phyloP scores from a whole-genome alignment of 2,329 filamentous ascomycete species.

The Ascosphaera apis region DNA sequence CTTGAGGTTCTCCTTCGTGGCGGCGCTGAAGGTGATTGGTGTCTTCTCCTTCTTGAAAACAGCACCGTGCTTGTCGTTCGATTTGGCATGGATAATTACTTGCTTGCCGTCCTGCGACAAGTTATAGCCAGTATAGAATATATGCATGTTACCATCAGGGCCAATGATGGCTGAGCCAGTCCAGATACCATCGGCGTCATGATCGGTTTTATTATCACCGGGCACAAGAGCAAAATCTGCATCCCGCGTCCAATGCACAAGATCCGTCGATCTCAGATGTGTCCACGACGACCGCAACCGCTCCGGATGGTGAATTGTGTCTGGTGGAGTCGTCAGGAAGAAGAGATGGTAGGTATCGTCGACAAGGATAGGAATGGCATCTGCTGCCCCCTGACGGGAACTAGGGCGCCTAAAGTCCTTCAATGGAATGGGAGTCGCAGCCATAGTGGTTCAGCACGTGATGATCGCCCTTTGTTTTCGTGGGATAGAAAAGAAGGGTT shows the following conservation, averaged over 20 bases:
- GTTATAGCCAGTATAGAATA: constrained; percentile 18
- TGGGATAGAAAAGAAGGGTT: too few species aligned
- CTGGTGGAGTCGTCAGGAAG: constrained; percentile 9
- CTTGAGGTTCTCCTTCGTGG: constrained; percentile 7
- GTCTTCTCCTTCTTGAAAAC: constrained; percentile 8
- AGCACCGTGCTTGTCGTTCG: constrained; percentile 10
- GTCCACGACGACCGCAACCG: constrained; percentile 14
- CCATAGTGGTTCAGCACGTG: too few species aligned
- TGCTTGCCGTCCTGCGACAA: constrained; percentile 12
- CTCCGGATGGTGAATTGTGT: constrained; percentile 15
- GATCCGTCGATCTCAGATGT: constrained; percentile 11
- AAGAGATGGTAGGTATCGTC: constrained; percentile 17
- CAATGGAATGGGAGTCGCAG: too few species aligned
- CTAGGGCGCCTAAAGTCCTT: constrained; percentile 10
- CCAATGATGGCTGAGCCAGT: constrained; percentile 15
- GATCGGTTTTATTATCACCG: constrained; percentile 5
- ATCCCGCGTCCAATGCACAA: constrained; percentile 13
- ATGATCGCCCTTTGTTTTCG: too few species aligned
- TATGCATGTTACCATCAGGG: constrained; percentile 13
- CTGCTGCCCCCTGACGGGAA: constrained; percentile 12
- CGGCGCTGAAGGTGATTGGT: constrained; percentile 8
- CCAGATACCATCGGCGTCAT: constrained; percentile 15
- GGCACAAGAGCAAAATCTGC: constrained; percentile 8
- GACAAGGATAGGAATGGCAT: constrained; percentile 16
- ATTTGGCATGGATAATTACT: constrained; percentile 12